Percentiles rank a stretch among this genome's conserved stretches.
These are phyloP conservation scores for Pseudogymnoascus sp. DNA, from an alignment of 2,329 filamentous ascomycete species.

Conservation along the genomic window DNA sequence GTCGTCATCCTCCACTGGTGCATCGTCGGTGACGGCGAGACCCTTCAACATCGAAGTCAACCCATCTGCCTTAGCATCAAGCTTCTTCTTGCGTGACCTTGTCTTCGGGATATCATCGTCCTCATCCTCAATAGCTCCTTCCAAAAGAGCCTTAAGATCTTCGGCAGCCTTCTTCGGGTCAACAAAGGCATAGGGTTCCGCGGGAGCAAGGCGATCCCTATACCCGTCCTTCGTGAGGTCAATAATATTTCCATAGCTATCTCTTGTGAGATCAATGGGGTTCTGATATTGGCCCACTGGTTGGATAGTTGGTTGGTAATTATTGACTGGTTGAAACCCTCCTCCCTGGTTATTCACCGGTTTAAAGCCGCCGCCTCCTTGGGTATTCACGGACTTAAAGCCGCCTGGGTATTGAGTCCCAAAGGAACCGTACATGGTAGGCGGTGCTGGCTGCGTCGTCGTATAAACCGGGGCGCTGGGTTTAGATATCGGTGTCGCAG, in stretches of 20 bases:
- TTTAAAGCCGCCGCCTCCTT: background rate
- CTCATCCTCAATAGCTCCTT: constrained; percentile 72
- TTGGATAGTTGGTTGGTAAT: constrained; percentile 5
- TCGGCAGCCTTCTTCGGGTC: constrained; percentile 65
- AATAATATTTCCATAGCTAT: constrained; percentile 10
- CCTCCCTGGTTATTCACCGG: constrained; percentile 8
- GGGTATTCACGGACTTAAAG: constrained; percentile 23
- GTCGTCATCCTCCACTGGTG: constrained; percentile 37
- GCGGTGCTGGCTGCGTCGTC: constrained; percentile 24
- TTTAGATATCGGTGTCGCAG: constrained; percentile 18
- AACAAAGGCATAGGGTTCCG: constrained; percentile 27
- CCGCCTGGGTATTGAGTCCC: constrained; percentile 22
- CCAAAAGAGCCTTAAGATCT: constrained; percentile 74
- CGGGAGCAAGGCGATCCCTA: constrained; percentile 16
- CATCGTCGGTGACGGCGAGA: constrained; percentile 40
- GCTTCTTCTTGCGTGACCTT: constrained; percentile 33
- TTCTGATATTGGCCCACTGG: constrained; percentile 17
- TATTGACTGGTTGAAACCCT: constrained; percentile 26
- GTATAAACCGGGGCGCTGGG: constrained; percentile 19
- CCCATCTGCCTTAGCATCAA: constrained; percentile 26
- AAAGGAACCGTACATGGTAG: constrained; percentile 26
- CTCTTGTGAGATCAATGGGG: constrained; percentile 26
- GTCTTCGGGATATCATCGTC: constrained; percentile 33
- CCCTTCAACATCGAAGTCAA: constrained; percentile 31
- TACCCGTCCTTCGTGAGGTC: constrained; percentile 26